These are phyloP conservation scores for Coemansia sp. DNA, from an alignment of 192 early-diverging fungal species.

Conservation along the genomic window DNA sequence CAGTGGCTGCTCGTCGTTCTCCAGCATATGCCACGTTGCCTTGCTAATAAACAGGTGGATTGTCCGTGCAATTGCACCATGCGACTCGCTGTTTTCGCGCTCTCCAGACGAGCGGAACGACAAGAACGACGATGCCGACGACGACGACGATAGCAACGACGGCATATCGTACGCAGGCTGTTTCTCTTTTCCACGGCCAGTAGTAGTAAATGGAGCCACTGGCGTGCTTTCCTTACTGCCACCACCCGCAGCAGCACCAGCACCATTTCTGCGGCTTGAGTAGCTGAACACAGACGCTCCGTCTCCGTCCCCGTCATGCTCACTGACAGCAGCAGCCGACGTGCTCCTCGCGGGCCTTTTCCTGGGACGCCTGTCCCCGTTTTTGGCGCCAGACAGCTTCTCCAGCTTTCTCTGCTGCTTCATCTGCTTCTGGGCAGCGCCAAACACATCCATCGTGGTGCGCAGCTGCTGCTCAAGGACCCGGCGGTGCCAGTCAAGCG, in stretches of 20 bases:
- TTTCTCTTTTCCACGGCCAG: not conserved
- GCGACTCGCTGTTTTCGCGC: constrained; percentile 49
- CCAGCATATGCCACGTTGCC: constrained; percentile 75
- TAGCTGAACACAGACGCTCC: not conserved
- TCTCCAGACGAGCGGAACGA: constrained; percentile 25
- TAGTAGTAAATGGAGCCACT: not conserved
- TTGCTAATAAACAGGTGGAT: constrained; percentile 64
- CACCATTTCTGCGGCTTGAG: not conserved
- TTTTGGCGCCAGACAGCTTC: not conserved
- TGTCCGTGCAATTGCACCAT: constrained; percentile 58
- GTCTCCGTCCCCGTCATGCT: not conserved
- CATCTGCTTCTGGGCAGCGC: constrained; percentile 49
- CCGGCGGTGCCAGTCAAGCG: constrained; percentile 42
- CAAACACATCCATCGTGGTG: constrained; percentile 54
- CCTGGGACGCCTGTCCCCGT: not conserved
- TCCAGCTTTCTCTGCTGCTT: constrained; percentile 24
- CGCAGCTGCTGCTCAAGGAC: constrained; percentile 54
- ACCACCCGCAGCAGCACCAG: not conserved
- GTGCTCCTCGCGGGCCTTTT: not conserved
- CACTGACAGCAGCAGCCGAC: not conserved
- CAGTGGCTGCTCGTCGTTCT: constrained; percentile 63
- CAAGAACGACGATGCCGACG: constrained; percentile 9
- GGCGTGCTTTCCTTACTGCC: not conserved
- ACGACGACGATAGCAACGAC: not conserved
- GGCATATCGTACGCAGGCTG: not conserved